These are phyloP conservation scores for Amauroascus verrucosus DNA, from an alignment of 2,329 filamentous ascomycete genomes.

Conservation along the genomic window DNA sequence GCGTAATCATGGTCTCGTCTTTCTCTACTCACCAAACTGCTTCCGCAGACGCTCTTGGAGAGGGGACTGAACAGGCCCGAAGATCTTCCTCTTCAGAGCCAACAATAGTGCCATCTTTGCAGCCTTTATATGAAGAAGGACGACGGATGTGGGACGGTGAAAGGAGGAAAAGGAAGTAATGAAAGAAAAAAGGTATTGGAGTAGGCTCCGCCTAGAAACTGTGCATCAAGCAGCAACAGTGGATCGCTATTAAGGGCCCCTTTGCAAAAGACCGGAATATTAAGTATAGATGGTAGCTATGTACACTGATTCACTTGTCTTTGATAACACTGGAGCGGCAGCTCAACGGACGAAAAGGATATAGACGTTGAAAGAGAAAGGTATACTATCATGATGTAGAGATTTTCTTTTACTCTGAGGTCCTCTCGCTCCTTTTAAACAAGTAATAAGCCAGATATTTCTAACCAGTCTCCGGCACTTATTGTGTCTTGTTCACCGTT, in stretches of 20 bases:
- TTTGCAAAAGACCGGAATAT: not conserved
- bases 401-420: not conserved
- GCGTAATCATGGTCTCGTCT: not conserved
- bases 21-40: not conserved
- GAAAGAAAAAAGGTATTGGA: not conserved
- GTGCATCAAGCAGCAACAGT: not conserved
- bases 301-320: not conserved
- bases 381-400: not conserved
- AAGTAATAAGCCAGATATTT: not conserved
- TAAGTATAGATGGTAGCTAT: not conserved
- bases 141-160: not conserved
- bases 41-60: slow-evolving; percentile 4
- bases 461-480: not conserved
- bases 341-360: not conserved
- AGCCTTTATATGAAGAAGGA: not conserved
- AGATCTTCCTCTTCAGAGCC: not conserved
- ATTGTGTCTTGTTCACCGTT: not conserved
- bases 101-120: not conserved
- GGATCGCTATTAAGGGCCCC: not conserved
- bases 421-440: not conserved
- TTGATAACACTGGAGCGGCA: not conserved
- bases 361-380: not conserved
- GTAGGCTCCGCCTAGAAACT: not conserved
- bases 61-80: not conserved
- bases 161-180: not conserved